A percentile compares a stretch with the other conserved stretches of the same genome.
These are phyloP conservation scores for Hanseniaspora uvarum DNA, from an alignment of 1,139 yeast genomes.

Conservation along the genomic window DNA sequence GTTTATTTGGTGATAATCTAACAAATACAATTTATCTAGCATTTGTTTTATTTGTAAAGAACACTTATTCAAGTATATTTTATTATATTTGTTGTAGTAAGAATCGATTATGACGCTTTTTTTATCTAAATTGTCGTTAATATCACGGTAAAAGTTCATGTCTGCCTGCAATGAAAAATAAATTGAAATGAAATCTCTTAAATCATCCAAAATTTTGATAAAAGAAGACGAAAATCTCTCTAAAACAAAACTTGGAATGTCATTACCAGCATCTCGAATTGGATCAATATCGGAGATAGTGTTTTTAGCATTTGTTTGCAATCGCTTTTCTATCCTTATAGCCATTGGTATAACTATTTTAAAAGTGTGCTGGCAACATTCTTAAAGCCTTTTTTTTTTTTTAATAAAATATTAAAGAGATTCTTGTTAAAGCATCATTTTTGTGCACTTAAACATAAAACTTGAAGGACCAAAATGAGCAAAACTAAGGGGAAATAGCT, in stretches of 20 bases:
- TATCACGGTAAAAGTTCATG: constrained; percentile 4
- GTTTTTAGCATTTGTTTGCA: constrained; percentile 18
- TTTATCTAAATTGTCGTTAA: neutral
- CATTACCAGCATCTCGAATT: constrained; percentile 17
- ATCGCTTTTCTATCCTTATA: constrained; percentile 17
- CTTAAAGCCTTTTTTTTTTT: neutral
- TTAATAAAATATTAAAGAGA: neutral
- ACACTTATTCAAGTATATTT: neutral
- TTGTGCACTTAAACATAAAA: neutral
- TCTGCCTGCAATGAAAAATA: neutral
- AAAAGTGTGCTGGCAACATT: no score
- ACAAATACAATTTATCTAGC: neutral
- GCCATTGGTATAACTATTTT: constrained; percentile 19
- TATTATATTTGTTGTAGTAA: neutral
- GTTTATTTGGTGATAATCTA: neutral
- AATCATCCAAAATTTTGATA: constrained; percentile 41
- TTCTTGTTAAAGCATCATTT: neutral
- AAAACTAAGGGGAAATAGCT: no score
- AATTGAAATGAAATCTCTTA: constrained; percentile 45
- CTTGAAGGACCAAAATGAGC: neutral
- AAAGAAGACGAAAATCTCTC: constrained; percentile 42
- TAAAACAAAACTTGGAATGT: constrained; percentile 35
- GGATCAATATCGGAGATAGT: constrained; percentile 21
- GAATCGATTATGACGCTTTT: neutral
- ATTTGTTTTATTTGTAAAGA: neutral